These are phyloP conservation scores for Byssoonygena ceratinophila DNA, from an alignment of 2,329 filamentous ascomycete genomes.

Conservation along the genomic window DNA sequence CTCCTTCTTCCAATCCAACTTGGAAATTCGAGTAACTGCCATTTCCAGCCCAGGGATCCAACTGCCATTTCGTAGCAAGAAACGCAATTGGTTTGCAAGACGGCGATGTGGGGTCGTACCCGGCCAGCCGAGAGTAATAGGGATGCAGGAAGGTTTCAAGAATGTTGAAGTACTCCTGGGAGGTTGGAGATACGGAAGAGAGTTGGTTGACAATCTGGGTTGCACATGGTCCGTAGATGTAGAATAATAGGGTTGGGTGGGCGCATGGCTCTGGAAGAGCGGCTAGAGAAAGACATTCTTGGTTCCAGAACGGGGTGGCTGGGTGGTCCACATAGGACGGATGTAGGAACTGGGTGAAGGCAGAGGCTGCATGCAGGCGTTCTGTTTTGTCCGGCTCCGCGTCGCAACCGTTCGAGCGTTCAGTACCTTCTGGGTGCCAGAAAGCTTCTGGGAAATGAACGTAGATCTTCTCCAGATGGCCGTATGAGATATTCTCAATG, in stretches of 20 bases:
- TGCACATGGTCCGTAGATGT: slow-evolving; percentile 38
- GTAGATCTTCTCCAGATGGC: slow-evolving; percentile 41
- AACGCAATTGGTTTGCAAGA: slow-evolving; percentile 54
- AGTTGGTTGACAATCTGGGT: slow-evolving; percentile 32
- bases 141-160: slow-evolving; percentile 61
- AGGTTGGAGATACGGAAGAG: slow-evolving; percentile 25
- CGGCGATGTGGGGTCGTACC: slow-evolving; percentile 46
- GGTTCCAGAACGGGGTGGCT: slow-evolving; percentile 58
- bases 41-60: slow-evolving; percentile 66
- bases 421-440: slow-evolving; percentile 43
- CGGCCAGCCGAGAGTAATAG: slow-evolving; percentile 64
- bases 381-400: slow-evolving; percentile 20
- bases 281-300: slow-evolving; percentile 67
- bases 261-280: slow-evolving; percentile 48
- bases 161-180: slow-evolving; percentile 43
- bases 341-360: slow-evolving; percentile 66
- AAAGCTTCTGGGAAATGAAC: slow-evolving; percentile 66
- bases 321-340: slow-evolving; percentile 55
- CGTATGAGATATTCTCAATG: slow-evolving; percentile 41
- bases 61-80: slow-evolving; percentile 65
- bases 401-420: background rate
- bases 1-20: slow-evolving; percentile 57
- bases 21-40: slow-evolving; percentile 84
- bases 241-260: slow-evolving; percentile 80
- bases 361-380: slow-evolving; percentile 32